A percentile compares a stretch with the other conserved stretches of the same genome.
Conservation (phyloP, 768 basidiomycete genomes). For the Rhodotorula babjevae region DNA sequence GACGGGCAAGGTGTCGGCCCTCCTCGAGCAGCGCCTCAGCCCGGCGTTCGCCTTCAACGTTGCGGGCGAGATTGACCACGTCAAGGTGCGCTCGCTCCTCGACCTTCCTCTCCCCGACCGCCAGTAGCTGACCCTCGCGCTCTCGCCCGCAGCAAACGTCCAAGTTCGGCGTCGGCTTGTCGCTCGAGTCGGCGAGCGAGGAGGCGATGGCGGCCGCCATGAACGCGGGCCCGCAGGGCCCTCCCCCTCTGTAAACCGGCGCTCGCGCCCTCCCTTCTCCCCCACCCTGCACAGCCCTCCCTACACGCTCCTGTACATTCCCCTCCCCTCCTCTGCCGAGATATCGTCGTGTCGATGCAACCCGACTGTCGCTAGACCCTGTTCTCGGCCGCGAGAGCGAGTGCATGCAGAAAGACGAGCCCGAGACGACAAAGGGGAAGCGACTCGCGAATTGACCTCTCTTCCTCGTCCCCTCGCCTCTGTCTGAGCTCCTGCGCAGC, state of each 20-base stretch:
- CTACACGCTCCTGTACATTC: not conserved
- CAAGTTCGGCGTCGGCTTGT: conserved; percentile 36
- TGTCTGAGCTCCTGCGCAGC: too few species aligned
- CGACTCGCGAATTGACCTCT: too few species aligned
- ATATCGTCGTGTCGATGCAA: not conserved
- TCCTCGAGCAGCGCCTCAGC: conserved; percentile 92
- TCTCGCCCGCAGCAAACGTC: conserved; percentile 10
- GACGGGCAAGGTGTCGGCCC: conserved; percentile 86
- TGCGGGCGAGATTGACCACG: conserved; percentile 96
- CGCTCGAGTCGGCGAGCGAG: conserved; percentile 30
- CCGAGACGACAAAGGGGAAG: not conserved
- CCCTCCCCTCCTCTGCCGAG: not conserved
- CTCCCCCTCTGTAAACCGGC: conserved; percentile 20
- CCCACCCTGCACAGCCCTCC: too few species aligned
- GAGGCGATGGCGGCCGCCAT: conserved; percentile 32
- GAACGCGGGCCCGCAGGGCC: conserved; percentile 14
- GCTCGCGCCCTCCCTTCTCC: too few species aligned
- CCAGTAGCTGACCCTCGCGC: not conserved
- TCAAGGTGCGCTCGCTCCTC: conserved; percentile 54
- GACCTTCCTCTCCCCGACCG: not conserved
- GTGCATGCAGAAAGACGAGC: not conserved
- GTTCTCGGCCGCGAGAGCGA: too few species aligned
- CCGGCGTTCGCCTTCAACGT: conserved; percentile 92
- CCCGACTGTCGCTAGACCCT: not conserved
- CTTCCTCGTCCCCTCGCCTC: too few species aligned